Base-by-base conservation (phyloP, 2,329 filamentous ascomycete genomes). In the Herpotrichia juniperi region DNA sequence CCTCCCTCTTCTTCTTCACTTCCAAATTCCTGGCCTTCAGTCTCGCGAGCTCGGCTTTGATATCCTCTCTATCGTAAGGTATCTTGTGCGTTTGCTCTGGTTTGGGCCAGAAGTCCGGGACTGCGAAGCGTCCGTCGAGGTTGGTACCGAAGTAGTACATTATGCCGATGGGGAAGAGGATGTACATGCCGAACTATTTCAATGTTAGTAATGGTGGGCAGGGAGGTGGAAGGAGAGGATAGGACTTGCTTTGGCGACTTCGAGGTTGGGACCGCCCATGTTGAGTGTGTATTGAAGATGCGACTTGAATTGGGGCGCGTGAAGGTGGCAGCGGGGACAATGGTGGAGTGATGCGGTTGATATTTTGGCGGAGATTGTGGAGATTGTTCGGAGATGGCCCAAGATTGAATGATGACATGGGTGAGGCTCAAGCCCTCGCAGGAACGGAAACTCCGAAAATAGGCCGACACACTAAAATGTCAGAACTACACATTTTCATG, bases 91-190 rank as follows among this genome's bases (percentile, higher is more conserved):
- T 88, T 71, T 93, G 82, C 58, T 89, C 87, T 4, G 86, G 81
- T 67, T 87, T 91, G 24, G 94, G 94, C 94, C 94, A 99, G 81
- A 99, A 99, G 51, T 89, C 90, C 19, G 89, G 87, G 1, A 97
- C 91, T 42, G 84, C 79, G 81, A 99, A 99, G 42, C 59, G 64
- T 62, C 88, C 84, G 77, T 99, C 94, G 71, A 99, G 90, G 76
- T 99, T 99, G 50, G 93, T 96, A 72, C 94, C 94, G 76, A 97
- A 99, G 81, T 99, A 99, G 83, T 96, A 97, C 94, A 99, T 99
- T 81, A 94, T 93, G 66, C 91, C 92, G 68, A 99, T 97, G 16
- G 94, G 94, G 78, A 99, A 99, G 83, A 97, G 88, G 79, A 99
- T 88, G 80, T 99, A 99, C 84, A 96, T 90, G 79, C 93, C 93